Evolutionary conservation across 192 early-diverging fungal species (phyloP).

Genomic region (Umbelopsis sp.): DNA sequence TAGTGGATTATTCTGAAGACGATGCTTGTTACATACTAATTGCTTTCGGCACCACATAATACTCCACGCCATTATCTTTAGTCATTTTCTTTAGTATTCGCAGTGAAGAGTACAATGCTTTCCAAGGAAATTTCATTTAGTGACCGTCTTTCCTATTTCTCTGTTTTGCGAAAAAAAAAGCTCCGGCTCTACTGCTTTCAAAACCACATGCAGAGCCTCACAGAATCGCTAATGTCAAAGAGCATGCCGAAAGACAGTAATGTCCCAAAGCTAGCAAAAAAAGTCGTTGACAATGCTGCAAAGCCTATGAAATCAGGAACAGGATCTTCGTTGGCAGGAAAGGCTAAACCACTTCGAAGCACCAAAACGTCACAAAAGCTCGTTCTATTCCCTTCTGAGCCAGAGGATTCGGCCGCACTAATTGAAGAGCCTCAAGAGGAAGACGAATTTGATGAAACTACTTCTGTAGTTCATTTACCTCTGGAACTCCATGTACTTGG

Average conservation of each 20-base stretch:
- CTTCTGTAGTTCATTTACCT: conserved; percentile 34
- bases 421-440: conserved; percentile 25
- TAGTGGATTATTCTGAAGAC: too few relatives aligned
- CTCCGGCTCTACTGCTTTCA: neutral
- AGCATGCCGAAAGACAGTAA: neutral
- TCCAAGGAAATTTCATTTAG: neutral
- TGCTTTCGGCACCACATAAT: too few relatives aligned
- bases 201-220: conserved; percentile 8
- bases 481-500: conserved; percentile 20
- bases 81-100: too few relatives aligned
- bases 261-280: conserved; percentile 6
- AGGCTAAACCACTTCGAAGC: conserved; percentile 72
- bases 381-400: conserved; percentile 67
- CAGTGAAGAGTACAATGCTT: too few relatives aligned
- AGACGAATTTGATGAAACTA: conserved; percentile 13
- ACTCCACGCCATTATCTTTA: too few relatives aligned
- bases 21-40: too few relatives aligned
- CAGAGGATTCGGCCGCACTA: neutral
- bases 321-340: neutral
- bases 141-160: neutral
- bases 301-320: neutral
- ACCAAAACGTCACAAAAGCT: conserved; percentile 92
- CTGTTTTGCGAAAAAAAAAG: neutral
- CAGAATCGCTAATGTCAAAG: conserved; percentile 8
- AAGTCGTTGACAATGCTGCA: neutral